Base-by-base conservation (phyloP, 2,329 filamentous ascomycete genomes). In the Xylariomycetidae sp. region DNA sequence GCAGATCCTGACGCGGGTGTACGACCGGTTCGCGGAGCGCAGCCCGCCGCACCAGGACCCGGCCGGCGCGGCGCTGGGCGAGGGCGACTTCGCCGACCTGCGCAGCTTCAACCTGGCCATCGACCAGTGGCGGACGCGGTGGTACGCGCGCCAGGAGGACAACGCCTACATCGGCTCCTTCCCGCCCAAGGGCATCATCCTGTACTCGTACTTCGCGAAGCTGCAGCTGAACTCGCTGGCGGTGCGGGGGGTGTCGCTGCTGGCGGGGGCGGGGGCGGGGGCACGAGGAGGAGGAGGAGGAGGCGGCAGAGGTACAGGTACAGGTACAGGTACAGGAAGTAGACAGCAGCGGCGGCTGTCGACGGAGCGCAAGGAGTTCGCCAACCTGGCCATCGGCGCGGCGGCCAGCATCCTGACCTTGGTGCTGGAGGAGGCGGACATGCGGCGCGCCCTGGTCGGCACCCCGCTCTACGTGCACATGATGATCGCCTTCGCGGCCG, bases 151-250 rank as follows among this genome's bases (percentile, higher is more conserved):
- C 7, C 45, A 48, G 34, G 34, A 33, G 18, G 32, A 34, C 4
- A 56, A 49, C 36, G 31, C 20, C 3, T 53, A 45, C 37, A 56
- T 58, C 22, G 52, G 54, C 10, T 48, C 43, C 3, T 57, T 53
- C 43, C 64, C 14, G 67, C 58, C 2, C 60, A 64, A 0, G 82
- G 77, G 58, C 44, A 38, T 54, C 47, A 24, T 57, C 40, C 49
- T 68, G 63, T 61, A 59, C 37, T 38, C 44, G 25, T 45, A 55
- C 33, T 59, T 58, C 35, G 58, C 56, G 17, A 59, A 60, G 37
- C 43, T 63, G n/a, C 59, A 63, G 35, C 47, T 63, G 29, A 60
- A 58, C 37, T 44, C 63, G 66, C 37, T 53, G 39, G 4, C 46
- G 49, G 37, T 59, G 47, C 39, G 61, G 54, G 25, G 54, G 49